phyloP scores from a whole-genome alignment of 441 rosid genomes.

The Isatis lusitanica region DNA sequence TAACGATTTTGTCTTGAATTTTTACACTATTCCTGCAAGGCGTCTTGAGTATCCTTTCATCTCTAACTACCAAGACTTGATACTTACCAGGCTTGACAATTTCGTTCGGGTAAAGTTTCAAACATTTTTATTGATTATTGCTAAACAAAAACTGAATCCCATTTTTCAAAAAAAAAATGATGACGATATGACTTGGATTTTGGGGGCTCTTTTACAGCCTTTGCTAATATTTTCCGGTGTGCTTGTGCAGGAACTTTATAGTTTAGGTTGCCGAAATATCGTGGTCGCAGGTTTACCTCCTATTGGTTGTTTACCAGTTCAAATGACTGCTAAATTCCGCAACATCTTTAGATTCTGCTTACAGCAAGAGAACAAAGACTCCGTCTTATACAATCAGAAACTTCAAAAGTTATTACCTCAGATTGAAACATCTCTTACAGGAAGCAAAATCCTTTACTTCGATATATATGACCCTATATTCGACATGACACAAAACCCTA shows the following conservation, averaged over 20 bases:
- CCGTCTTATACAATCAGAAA: constrained; percentile 51
- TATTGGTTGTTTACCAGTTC: constrained; percentile 62
- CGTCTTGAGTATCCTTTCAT: constrained; percentile 32
- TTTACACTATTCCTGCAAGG: constrained; percentile 47
- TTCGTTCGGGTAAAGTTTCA: constrained; percentile 43
- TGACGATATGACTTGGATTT: background rate
- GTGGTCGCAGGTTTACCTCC: constrained; percentile 52
- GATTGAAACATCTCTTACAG: constrained; percentile 35
- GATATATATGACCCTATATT: constrained; percentile 41
- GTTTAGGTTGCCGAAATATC: constrained; percentile 46
- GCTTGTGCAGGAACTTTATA: constrained; percentile 39
- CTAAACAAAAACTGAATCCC: background rate
- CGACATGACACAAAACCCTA: constrained; percentile 50
- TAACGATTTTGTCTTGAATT: constrained; percentile 52
- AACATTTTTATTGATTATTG: background rate
- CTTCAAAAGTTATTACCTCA: constrained; percentile 43
- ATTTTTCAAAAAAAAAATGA: background rate
- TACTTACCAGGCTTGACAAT: constrained; percentile 34
- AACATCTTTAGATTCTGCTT: constrained; percentile 36
- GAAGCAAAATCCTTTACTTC: constrained; percentile 42
- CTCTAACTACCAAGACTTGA: constrained; percentile 45
- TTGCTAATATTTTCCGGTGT: background rate
- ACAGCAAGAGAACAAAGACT: constrained; percentile 46
- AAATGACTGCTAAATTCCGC: constrained; percentile 36
- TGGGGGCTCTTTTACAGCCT: background rate